phyloP scores from a whole-genome alignment of 257 asterid genomes.

The Solanum virginianum region DNA sequence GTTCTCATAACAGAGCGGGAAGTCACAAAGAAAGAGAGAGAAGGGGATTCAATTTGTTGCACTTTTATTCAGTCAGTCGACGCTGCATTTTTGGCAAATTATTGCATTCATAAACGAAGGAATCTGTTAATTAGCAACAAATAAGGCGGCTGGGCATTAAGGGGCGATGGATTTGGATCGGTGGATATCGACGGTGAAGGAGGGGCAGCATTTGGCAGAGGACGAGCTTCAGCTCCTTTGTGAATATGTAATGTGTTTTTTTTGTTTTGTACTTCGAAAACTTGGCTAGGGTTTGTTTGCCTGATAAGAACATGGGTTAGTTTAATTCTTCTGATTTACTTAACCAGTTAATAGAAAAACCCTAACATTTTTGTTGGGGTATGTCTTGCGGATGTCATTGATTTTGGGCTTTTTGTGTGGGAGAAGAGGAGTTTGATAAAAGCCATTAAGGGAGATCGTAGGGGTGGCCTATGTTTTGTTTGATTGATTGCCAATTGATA shows the following conservation, averaged over 20 bases:
- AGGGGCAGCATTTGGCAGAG: constrained; percentile 96
- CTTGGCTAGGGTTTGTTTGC: neutral
- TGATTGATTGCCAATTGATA: neutral
- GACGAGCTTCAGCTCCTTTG: constrained; percentile 99
- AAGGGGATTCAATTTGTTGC: neutral
- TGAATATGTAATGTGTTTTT: constrained; percentile 60
- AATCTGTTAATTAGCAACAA: neutral
- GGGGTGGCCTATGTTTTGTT: neutral
- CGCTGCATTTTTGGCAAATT: neutral
- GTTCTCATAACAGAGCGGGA: neutral
- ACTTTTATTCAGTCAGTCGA: neutral
- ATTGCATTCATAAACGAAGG: neutral
- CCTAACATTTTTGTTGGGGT: neutral
- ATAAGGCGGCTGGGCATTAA: neutral
- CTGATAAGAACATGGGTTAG: neutral
- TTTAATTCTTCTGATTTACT: neutral
- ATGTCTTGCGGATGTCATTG: neutral
- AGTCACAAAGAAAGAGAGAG: neutral
- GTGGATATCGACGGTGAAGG: constrained; percentile 94
- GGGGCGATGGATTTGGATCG: constrained; percentile 85
- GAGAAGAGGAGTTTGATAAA: neutral
- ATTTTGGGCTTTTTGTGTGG: neutral
- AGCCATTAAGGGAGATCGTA: neutral
- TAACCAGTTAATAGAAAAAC: neutral
- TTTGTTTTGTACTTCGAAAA: neutral